These are phyloP conservation scores for Colletotrichum sp. DNA, from an alignment of 2,329 filamentous ascomycete genomes.

Conservation along the genomic window DNA sequence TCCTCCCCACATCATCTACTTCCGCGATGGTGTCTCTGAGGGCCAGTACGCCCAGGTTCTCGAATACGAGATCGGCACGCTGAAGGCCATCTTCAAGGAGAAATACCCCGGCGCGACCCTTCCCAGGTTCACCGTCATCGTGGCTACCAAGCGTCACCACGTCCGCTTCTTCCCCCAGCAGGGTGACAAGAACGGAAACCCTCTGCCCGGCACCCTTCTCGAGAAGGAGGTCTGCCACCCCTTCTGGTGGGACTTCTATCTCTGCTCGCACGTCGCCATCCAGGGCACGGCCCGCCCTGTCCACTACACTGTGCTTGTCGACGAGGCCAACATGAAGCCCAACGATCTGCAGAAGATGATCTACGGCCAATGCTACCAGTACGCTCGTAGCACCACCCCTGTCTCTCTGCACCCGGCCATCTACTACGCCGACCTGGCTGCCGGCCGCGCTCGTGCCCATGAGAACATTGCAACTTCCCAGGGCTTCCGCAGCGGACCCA, in stretches of 20 bases:
- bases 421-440: conserved; percentile 94
- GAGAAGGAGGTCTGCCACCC: conserved; percentile 91
- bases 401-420: conserved; percentile 89
- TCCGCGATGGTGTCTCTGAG: conserved; percentile 91
- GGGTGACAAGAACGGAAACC: conserved; percentile 79
- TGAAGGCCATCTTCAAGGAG: conserved; percentile 65
- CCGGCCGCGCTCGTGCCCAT: conserved; percentile 79
- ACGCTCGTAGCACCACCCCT: conserved; percentile 88
- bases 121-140: conserved; percentile 81
- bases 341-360: conserved; percentile 85
- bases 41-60: conserved; percentile 85
- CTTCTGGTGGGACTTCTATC: conserved; percentile 86
- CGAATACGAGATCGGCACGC: conserved; percentile 74
- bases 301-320: conserved; percentile 87
- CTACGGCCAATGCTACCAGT: conserved; percentile 95
- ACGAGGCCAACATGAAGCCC: conserved; percentile 73
- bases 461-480: conserved; percentile 57
- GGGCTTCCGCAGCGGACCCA: conserved; percentile 47
- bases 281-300: conserved; percentile 94
- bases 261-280: conserved; percentile 72
- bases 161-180: conserved; percentile 79
- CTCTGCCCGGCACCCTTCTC: conserved; percentile 84
- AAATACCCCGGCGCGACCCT: conserved; percentile 26
- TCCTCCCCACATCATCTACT: conserved; percentile 84
- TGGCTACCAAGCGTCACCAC: conserved; percentile 94